These are phyloP conservation scores for Dissophora ornata DNA, from an alignment of 192 early-diverging fungal species.

Conservation along the genomic window DNA sequence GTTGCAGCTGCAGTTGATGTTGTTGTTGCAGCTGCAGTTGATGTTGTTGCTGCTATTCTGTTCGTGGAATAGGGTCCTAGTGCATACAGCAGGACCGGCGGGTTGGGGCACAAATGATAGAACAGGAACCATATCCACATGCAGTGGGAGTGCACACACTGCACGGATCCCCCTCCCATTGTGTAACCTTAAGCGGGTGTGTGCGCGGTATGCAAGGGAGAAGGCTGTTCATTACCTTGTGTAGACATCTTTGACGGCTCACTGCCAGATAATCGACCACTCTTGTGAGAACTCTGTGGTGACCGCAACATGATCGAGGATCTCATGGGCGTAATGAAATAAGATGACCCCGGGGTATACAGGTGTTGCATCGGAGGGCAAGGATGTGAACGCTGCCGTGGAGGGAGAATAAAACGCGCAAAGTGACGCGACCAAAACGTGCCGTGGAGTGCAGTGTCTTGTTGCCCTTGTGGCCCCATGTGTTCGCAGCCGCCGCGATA, in stretches of 20 bases:
- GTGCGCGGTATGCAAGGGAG: slow-evolving; percentile 1
- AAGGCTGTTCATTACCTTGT: slow-evolving; percentile 6
- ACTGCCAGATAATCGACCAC: no score
- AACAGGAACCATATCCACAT: no score
- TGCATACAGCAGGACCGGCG: no score
- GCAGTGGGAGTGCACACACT: no score
- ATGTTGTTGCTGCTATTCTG: no score
- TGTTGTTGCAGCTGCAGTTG: not conserved
- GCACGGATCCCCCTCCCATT: not conserved
- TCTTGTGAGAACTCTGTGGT: not conserved
- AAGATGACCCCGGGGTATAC: no score
- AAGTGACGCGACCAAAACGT: slow-evolving; percentile 18
- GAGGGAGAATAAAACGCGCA: not conserved
- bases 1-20: not conserved
- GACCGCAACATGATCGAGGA: no score
- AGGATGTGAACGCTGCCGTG: not conserved
- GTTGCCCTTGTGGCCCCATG: not conserved
- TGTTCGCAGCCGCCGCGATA: no score
- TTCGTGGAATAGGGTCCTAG: no score
- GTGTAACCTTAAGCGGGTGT: not conserved
- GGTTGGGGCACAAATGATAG: no score
- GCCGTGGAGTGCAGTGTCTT: not conserved
- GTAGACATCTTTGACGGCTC: not conserved
- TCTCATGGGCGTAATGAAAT: not conserved
- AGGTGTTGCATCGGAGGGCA: no score